Base-by-base conservation (phyloP, 106 monocot genomes). In the Triglochin maritima region DNA sequence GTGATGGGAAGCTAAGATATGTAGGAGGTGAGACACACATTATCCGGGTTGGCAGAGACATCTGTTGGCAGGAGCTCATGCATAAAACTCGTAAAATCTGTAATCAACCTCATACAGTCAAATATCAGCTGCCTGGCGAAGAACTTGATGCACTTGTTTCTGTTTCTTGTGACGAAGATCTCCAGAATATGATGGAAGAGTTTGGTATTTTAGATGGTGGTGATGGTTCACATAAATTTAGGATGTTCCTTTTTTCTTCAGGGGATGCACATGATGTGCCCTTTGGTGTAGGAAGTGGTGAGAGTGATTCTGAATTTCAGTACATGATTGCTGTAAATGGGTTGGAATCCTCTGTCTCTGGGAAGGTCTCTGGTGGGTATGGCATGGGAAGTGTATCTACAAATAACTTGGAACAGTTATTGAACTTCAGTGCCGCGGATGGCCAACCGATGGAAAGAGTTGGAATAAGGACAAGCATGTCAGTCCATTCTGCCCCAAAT, bases 161-260 rank as follows among this genome's bases (percentile, higher is more conserved):
- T 1, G 91, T 98, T 9, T 86, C 86, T 47, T 88, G 80, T 59
- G 86, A 98, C 42, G 96, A 98, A 62, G 96, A 98, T 76, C 63
- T 98, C 44, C 88, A 81, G 66, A 86, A 88, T 69, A 98, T 98
- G 96, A 84, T 98, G 72, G 96, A 98, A 42, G 96, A 98, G 63
- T 98, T 81, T 78, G 80, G 72, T 77, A 62, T 86, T 56, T 60
- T 88, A 62, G 77, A 85, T 61, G 57, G 58, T 42, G 51, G 78
- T 62, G 86, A 91, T 59, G 79, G 79, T 49, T 85, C 90, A 67
- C 87, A 86, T 52, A 91, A 84, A 72, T 83, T 86, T 2, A 80
- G 91, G 75, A 70, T 98, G 74, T 98, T 91, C 71, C 80, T 98
- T 14, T 88, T 98, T 47, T 81, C 85, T 56, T 69, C 74, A 14